Evolutionary conservation across 176 grass and related monocot genomes (phyloP), one percentile per base, ranked within the genome.

Genomic region (Cenchrus purpureus): DNA sequence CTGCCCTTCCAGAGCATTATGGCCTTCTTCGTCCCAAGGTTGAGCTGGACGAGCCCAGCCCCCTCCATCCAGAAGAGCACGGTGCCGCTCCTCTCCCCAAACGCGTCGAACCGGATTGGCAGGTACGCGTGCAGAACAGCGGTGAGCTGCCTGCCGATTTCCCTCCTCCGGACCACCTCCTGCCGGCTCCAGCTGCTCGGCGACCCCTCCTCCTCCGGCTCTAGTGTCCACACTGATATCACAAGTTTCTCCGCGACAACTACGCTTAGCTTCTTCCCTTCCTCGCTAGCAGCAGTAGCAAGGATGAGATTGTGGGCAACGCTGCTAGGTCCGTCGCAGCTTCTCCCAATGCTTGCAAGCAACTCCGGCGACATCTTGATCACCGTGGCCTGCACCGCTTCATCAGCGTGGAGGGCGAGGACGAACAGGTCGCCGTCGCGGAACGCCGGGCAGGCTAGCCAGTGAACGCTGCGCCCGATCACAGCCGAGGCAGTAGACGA

Each of bases 51-150:
- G 32, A 87, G 50, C 15, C 79, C 79, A 15, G 7, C 4, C 0
- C 1, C 0, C 2, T 1, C 0, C 22, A 87, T 49, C 59, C 40
- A 28, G 22, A 81, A 32, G 42, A 82, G 12, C 62, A 71, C 34
- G 4, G 48, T 57, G 31, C 80, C 65, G 11, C 55, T 83, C 34
- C 65, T 32, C 74, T 83, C 73, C 46, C 65, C 65, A 66, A 83
- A 83, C 3, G 11, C 55, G 1, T 0, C 1, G 7, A 88, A 40
- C 9, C 2, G 0, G 1, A 87, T 22, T 12, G n/a, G 5, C 4
- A 0, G 14, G 37, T 62, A 29, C 8, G 45, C 52, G 2, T 4
- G 37, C 69, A 22, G 9, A 12, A 12, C 16, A 1, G 11, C 0
- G 1, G 2, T 0, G 5, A 77, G 74, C 25, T 31, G 37, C n/a